phyloP scores from a whole-genome alignment of 768 basidiomycete genomes.

The Hygrocybe punicea region DNA sequence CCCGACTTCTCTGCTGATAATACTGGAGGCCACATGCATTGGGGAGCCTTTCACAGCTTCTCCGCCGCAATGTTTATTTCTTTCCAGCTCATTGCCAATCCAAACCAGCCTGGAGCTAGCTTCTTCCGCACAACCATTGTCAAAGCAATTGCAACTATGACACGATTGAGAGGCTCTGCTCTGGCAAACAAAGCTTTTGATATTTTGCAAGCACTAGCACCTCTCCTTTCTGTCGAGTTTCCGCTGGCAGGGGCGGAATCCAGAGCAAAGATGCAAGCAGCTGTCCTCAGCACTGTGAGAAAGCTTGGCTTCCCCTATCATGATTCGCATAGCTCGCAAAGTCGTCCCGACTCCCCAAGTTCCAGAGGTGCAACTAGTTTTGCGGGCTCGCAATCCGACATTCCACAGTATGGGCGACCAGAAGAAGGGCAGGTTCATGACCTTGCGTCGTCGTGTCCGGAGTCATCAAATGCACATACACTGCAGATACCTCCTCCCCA shows the following conservation, averaged over 20 bases:
- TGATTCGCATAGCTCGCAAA: conserved; percentile 55
- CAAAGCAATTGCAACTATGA: conserved; percentile 62
- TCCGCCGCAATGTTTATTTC: conserved; percentile 88
- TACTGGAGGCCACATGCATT: conserved; percentile 74
- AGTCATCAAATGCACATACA: too few species aligned
- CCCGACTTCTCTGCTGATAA: conserved; percentile 72
- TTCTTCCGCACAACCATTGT: conserved; percentile 74
- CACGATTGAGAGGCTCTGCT: conserved; percentile 58
- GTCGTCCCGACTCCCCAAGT: conserved; percentile 48
- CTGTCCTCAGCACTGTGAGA: conserved; percentile 62
- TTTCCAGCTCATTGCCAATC: conserved; percentile 79
- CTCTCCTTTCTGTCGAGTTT: conserved; percentile 68
- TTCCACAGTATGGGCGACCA: conserved; percentile 3
- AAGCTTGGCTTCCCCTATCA: conserved; percentile 80
- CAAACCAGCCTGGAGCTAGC: conserved; percentile 73
- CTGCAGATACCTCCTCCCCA: not conserved
- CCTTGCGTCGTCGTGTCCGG: not conserved
- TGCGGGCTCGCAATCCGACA: conserved; percentile 33
- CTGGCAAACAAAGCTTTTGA: conserved; percentile 74
- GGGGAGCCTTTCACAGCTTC: conserved; percentile 82
- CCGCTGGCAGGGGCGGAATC: conserved; percentile 46
- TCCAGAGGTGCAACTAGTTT: conserved; percentile 43
- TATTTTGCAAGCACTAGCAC: conserved; percentile 69
- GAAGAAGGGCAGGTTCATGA: not conserved
- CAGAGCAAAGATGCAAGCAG: conserved; percentile 57